Percentiles rank a stretch among this genome's conserved stretches.
These are phyloP conservation scores for Tuber indicum DNA, from an alignment of 495 filamentous ascomycete species.

Conservation along the genomic window DNA sequence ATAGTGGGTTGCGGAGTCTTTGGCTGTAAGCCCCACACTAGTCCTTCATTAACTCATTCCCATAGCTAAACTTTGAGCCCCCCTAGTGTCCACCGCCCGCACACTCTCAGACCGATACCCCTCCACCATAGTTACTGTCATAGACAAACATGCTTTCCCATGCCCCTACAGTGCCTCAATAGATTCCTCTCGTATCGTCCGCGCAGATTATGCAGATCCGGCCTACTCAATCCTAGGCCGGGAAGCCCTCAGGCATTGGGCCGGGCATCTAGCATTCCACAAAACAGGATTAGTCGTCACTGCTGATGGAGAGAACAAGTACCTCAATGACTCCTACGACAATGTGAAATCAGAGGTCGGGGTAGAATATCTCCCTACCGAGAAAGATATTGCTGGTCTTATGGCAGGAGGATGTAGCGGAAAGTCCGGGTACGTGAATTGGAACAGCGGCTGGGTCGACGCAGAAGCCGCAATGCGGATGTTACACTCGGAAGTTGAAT, in stretches of 20 bases:
- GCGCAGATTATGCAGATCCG: conserved; percentile 71
- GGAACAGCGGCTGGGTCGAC: conserved; percentile 74
- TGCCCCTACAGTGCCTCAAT: conserved; percentile 64
- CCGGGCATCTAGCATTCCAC: conserved; percentile 58
- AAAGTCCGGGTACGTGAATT: conserved; percentile 73
- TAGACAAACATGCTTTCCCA: conserved; percentile 67
- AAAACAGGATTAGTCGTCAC: conserved; percentile 69
- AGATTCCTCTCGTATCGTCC: conserved; percentile 70
- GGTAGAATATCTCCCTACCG: conserved; percentile 27
- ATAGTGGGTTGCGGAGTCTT: conserved; percentile 75
- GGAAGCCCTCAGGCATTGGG: conserved; percentile 65
- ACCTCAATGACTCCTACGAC: conserved; percentile 57
- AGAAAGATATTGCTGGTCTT: conserved; percentile 49
- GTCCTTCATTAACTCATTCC: not conserved
- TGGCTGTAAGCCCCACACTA: conserved; percentile 50
- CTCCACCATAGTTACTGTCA: conserved; percentile 54
- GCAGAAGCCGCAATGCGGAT: conserved; percentile 66
- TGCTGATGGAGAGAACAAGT: conserved; percentile 52
- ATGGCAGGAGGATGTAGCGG: conserved; percentile 52
- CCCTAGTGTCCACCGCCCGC: conserved; percentile 55
- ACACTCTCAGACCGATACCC: conserved; percentile 56
- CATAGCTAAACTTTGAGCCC: not conserved
- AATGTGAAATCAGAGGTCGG: conserved; percentile 44
- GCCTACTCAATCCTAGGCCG: conserved; percentile 65
- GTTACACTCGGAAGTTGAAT: conserved; percentile 51